Base-by-base conservation (phyloP, 371 early-diverging fungal genomes). In the Dichotomocladium elegans region DNA sequence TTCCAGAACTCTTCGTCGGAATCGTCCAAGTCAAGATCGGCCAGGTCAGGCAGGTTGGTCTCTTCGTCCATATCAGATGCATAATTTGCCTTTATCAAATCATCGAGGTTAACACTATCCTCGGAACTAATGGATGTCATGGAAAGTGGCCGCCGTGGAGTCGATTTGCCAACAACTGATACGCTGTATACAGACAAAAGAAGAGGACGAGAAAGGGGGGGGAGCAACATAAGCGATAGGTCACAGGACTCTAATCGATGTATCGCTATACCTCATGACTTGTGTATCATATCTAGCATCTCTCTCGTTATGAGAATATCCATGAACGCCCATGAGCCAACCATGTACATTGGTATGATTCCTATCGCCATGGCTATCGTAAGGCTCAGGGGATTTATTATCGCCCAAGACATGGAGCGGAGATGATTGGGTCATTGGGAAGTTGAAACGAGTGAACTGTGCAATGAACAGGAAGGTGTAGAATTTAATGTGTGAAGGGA, bases 1-100 rank as follows among this genome's bases (percentile, higher is more conserved):
- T 72, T 71, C 69, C 69, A 75, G 47, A 75, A 75, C 28, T 71
- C 72, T 40, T 75, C 76, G 26, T 63, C 67, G 25, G 69, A 65
- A 43, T 75, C 76, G 49, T 75, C 76, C 8, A 75, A 43, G 33
- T 75, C 76, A 22, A 75, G 50, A 27, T 57, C 52, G 26, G 70
- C 65, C 33, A 75, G 47, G 40, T 60, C 63, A 8, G 68, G 54
- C 17, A 75, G 57, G 29, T 66, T 63, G 2, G 72, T 72, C 58
- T 72, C 72, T 33, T 75, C 72, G 8, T 69, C 66, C 62, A 75
- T 66, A 46, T 66, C 60, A 9, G 58, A 49, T 2, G 72, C 64
- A 31, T 63, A 69, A 47, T 75, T 72, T 25, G 65, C 62, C 46
- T 61, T 67, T 40, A 75, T 75, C 29, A 75, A 41, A 10, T 69